Conservation (phyloP, 257 asterid genomes). For the Handroanthus guayacan region DNA sequence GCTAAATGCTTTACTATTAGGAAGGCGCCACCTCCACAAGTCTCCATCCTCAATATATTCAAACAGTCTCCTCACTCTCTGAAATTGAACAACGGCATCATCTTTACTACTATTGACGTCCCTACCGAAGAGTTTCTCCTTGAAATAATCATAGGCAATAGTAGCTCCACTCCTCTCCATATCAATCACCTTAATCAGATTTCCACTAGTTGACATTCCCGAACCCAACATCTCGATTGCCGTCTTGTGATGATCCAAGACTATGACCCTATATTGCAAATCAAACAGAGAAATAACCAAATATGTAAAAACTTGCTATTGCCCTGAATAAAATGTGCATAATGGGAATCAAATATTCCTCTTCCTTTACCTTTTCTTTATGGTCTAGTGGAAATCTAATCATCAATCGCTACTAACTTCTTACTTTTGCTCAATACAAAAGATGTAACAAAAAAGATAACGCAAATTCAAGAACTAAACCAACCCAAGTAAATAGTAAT, state of each 20-base stretch:
- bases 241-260: conserved; percentile 94
- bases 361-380: background rate
- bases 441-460: conserved; percentile 7
- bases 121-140: conserved; percentile 60
- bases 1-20: conserved; percentile 85
- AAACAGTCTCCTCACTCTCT: conserved; percentile 63
- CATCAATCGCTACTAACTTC: conserved; percentile 33
- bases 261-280: conserved; percentile 61
- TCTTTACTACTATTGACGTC: conserved; percentile 33
- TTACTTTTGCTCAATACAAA: conserved; percentile 11
- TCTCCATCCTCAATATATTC: conserved; percentile 91
- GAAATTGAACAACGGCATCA: conserved; percentile 49
- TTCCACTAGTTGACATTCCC: conserved; percentile 56
- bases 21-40: conserved; percentile 91
- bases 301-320: background rate
- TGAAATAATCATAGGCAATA: conserved; percentile 89
- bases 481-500: conserved; percentile 18
- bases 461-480: conserved; percentile 26
- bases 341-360: background rate
- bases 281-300: conserved; percentile 15
- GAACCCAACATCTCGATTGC: conserved; percentile 72
- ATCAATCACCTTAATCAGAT: conserved; percentile 74
- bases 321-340: conserved; percentile 25
- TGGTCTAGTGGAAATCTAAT: conserved; percentile 40
- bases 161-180: conserved; percentile 95